Evolutionary conservation across 306 rosid genomes (phyloP).

Genomic region (Prunus persica): DNA sequence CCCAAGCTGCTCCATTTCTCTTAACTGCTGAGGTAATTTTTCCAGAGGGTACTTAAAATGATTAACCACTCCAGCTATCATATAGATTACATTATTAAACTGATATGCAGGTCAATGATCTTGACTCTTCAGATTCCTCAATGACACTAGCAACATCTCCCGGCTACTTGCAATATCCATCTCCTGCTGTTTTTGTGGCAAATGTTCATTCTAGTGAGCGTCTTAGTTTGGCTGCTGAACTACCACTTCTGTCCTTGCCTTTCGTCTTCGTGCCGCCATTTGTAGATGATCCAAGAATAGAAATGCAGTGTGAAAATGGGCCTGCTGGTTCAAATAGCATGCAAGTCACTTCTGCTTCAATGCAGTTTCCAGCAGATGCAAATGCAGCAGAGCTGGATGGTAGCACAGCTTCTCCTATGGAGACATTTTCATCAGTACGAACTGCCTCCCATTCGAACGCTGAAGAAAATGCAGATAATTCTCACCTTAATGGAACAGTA

Average conservation of each 20-base stretch:
- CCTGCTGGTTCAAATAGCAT: conserved; percentile 47
- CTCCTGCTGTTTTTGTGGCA: conserved; percentile 83
- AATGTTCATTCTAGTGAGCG: conserved; percentile 57
- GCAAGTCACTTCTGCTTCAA: conserved; percentile 48
- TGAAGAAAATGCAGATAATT: conserved; percentile 29
- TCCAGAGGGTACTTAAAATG: conserved; percentile 14
- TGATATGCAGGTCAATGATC: conserved; percentile 89
- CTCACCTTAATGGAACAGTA: conserved; percentile 20
- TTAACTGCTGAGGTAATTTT: conserved; percentile 86
- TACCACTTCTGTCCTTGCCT: conserved; percentile 61
- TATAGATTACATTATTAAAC: conserved; percentile 30
- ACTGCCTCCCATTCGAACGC: conserved; percentile 21
- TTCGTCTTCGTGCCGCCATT: conserved; percentile 51
- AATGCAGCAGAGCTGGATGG: conserved; percentile 55
- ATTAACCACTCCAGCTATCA: conserved; percentile 20
- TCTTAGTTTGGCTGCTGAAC: conserved; percentile 48
- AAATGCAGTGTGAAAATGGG: conserved; percentile 37
- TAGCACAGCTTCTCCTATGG: conserved; percentile 58
- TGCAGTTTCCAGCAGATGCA: conserved; percentile 49
- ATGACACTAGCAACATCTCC: conserved; percentile 79
- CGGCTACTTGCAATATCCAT: conserved; percentile 82
- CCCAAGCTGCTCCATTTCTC: conserved; percentile 84
- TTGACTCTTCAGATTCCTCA: conserved; percentile 85
- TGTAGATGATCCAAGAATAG: conserved; percentile 56
- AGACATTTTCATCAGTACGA: conserved; percentile 32